Percentiles rank a stretch among this genome's conserved stretches.
Evolutionary conservation across 352 stramenopile species (phyloP).

Genomic region (Globisporangium emineosum): DNA sequence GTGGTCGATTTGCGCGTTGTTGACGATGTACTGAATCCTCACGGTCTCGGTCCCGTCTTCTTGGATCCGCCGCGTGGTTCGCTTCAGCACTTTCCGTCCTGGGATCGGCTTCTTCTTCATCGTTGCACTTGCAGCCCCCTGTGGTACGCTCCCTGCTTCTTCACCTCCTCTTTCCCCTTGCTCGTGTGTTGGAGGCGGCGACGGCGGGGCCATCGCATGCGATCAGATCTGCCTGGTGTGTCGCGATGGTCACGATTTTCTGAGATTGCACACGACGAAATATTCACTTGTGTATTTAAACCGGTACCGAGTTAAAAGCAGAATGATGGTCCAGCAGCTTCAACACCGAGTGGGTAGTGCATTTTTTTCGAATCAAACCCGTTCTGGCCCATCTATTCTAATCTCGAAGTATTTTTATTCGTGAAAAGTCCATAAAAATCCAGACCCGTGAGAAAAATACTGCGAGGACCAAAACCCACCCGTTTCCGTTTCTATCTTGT

Average conservation of each 20-base stretch:
- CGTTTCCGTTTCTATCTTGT: slow-evolving; percentile 6
- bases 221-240: too few relatives aligned
- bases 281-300: too few relatives aligned
- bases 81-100: slow-evolving; percentile 1
- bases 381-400: neutral
- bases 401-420: too few relatives aligned
- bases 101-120: neutral
- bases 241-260: too few relatives aligned
- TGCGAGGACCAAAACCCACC: neutral
- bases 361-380: neutral
- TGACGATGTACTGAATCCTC: neutral
- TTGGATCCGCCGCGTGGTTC: neutral
- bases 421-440: neutral
- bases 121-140: neutral
- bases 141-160: neutral
- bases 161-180: neutral
- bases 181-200: neutral
- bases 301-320: too few relatives aligned
- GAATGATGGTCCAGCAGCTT: too few relatives aligned
- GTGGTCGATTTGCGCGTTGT: neutral
- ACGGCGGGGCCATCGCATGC: too few relatives aligned
- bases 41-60: neutral
- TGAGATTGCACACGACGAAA: too few relatives aligned
- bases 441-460: neutral
- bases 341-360: too few relatives aligned